A percentile compares a stretch with the other conserved stretches of the same genome.
Conservation (phyloP, 176 grass and related monocot genomes). For the Puccinellia tenuiflora region DNA sequence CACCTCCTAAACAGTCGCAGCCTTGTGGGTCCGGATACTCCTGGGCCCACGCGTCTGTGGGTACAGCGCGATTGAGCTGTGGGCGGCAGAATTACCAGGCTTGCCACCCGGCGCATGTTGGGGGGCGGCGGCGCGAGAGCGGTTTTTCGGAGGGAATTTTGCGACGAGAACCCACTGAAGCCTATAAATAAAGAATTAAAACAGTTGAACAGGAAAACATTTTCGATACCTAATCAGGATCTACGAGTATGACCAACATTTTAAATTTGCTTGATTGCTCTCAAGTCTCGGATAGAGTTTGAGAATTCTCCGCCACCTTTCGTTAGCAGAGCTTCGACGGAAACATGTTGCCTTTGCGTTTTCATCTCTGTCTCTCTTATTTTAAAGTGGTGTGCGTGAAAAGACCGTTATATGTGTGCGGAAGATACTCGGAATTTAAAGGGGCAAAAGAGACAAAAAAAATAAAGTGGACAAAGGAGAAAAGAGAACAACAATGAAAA, state of each 20-base stretch:
- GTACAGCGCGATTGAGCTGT: fast-evolving
- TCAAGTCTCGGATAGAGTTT: background rate
- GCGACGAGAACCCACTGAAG: background rate
- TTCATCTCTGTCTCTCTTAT: background rate
- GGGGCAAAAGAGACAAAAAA: background rate
- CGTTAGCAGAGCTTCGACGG: background rate
- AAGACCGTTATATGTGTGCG: background rate
- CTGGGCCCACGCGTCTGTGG: background rate
- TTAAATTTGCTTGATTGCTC: background rate
- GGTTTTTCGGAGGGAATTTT: background rate
- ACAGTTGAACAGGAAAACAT: background rate
- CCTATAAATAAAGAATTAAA: background rate
- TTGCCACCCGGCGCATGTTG: background rate
- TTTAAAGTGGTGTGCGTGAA: background rate
- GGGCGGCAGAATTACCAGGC: background rate
- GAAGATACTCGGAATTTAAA: background rate
- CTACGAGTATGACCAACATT: background rate
- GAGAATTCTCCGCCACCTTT: background rate
- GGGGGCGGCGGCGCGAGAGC: background rate
- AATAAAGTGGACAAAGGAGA: background rate
- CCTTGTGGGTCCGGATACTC: too few relatives aligned
- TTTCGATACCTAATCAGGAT: background rate
- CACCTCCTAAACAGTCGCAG: too few relatives aligned
- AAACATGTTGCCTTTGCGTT: background rate
- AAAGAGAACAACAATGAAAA: background rate